Evolutionary conservation across 2,329 filamentous ascomycete genomes (phyloP).

Genomic region (Colletotrichum cuscutae): DNA sequence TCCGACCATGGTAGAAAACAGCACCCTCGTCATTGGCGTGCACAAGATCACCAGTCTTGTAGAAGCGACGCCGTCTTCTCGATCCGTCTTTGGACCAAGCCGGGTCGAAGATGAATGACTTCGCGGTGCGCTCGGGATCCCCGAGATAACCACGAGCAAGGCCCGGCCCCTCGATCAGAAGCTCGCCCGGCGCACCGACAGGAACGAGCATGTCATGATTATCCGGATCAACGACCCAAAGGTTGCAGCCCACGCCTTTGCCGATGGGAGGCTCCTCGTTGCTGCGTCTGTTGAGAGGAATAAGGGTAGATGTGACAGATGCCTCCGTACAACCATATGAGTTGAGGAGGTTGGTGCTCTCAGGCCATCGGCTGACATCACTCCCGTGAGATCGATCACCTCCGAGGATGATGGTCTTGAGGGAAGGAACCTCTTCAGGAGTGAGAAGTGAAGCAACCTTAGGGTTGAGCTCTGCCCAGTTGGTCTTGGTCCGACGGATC

Average conservation of each 20-base stretch:
- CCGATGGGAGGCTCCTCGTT: not conserved
- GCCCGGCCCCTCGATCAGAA: not conserved
- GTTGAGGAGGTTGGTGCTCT: slow-evolving; percentile 14
- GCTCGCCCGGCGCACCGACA: not conserved
- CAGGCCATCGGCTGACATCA: slow-evolving; percentile 36
- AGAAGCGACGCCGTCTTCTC: slow-evolving; percentile 44
- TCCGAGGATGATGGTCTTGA: slow-evolving; percentile 48
- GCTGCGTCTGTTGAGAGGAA: not conserved
- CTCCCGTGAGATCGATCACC: slow-evolving; percentile 38
- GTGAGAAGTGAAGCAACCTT: slow-evolving; percentile 60
- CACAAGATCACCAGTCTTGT: slow-evolving; percentile 56
- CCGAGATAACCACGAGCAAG: not conserved
- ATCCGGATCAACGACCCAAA: not conserved
- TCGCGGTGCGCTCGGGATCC: not conserved
- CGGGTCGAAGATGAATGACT: not conserved
- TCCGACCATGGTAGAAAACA: slow-evolving; percentile 39
- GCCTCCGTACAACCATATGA: slow-evolving; percentile 41
- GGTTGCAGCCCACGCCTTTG: not conserved
- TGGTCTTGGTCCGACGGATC: slow-evolving; percentile 61
- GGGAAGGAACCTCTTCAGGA: slow-evolving; percentile 46
- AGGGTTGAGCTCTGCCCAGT: slow-evolving; percentile 66
- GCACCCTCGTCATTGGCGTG: slow-evolving; percentile 20
- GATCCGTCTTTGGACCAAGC: not conserved
- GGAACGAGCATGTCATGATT: not conserved
- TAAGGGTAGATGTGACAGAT: slow-evolving; percentile 59